Conservation (phyloP, 306 rosid genomes). For the Cyamopsis tetragonoloba region DNA sequence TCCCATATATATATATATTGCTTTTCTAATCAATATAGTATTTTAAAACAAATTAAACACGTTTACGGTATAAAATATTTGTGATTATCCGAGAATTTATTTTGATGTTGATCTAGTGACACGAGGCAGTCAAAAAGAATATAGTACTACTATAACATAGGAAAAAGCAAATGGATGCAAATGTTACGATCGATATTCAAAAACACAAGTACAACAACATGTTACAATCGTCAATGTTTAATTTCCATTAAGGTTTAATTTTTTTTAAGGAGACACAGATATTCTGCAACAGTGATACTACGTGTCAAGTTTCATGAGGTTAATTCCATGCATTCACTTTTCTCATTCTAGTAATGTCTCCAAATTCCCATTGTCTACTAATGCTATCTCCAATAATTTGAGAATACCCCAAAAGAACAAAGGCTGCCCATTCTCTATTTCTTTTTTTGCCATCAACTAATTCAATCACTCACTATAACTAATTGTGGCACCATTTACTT, state of each 20-base stretch:
- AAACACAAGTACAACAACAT: background rate
- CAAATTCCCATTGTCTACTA: conserved; percentile 19
- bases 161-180: background rate
- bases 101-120: background rate
- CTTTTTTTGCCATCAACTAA: background rate
- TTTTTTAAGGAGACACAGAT: conserved; percentile 19
- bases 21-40: no score
- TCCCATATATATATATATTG: no score
- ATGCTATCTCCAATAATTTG: background rate
- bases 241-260: no score
- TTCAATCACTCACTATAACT: background rate
- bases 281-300: background rate
- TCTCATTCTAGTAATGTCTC: background rate
- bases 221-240: background rate
- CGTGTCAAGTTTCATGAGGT: conserved; percentile 25
- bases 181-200: background rate
- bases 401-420: background rate
- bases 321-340: conserved; percentile 1
- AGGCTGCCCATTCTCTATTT: background rate
- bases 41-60: no score
- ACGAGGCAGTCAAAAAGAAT: background rate
- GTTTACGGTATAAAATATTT: no score
- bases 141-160: background rate
- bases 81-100: background rate
- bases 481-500: no score